Evolutionary conservation across 2,329 filamentous ascomycete species (phyloP).

Genomic region (Coniochaeta ligniaria): DNA sequence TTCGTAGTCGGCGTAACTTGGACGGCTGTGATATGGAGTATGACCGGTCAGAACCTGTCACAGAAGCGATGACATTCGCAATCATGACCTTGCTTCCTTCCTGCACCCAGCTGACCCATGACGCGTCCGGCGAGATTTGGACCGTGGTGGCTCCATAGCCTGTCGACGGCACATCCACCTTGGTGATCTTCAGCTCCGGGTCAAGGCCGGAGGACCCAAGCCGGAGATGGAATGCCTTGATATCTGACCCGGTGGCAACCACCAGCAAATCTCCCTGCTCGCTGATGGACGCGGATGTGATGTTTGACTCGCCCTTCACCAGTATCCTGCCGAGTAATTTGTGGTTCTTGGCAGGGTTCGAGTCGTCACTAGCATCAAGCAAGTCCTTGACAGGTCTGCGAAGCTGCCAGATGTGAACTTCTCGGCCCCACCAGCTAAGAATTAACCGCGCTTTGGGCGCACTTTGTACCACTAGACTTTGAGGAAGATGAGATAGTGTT

Average conservation of each 20-base stretch:
- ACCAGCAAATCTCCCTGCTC: conserved; percentile 64
- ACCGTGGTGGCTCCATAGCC: conserved; percentile 61
- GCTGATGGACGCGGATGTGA: conserved; percentile 63
- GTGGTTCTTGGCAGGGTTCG: conserved; percentile 43
- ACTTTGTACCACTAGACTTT: conserved; percentile 65
- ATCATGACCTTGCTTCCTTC: conserved; percentile 52
- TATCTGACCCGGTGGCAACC: conserved; percentile 65
- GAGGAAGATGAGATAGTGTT: conserved; percentile 75
- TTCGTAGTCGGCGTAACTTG: conserved; percentile 44
- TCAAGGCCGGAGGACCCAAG: conserved; percentile 40
- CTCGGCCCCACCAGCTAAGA: conserved; percentile 87
- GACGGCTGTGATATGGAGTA: conserved; percentile 34
- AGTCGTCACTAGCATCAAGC: conserved; percentile 30
- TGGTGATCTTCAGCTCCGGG: conserved; percentile 62
- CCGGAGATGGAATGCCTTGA: conserved; percentile 70
- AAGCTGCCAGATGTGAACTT: conserved; percentile 74
- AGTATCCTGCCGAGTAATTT: conserved; percentile 65
- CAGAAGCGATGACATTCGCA: conserved; percentile 32
- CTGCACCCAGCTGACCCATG: conserved; percentile 61
- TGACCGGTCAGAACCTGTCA: conserved; percentile 24
- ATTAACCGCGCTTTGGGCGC: conserved; percentile 68
- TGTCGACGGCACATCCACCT: conserved; percentile 56
- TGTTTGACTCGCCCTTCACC: conserved; percentile 70
- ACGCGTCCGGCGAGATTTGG: conserved; percentile 60
- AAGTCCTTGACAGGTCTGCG: conserved; percentile 38